Base-by-base conservation (phyloP, 1,139 yeast genomes). In the Candida tropicalis region DNA sequence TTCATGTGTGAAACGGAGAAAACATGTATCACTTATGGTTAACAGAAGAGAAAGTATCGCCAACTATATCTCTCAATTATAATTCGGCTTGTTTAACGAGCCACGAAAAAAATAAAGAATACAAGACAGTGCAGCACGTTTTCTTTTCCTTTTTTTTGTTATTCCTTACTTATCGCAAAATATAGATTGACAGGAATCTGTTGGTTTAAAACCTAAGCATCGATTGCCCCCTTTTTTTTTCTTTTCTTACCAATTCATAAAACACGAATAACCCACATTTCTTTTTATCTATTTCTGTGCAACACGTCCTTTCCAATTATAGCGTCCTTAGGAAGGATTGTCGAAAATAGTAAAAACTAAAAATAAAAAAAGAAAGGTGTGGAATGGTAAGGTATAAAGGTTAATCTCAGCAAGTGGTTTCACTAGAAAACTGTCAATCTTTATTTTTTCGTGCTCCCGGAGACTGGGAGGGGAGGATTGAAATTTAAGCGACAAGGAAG, bases 341-440 rank as follows among this genome's bases (percentile, higher is more conserved):
- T 17, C 36, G 25, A 22, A 12, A 12, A 16, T 31, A 31, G 34
- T 28, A 20, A 25, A 25, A 11, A 25, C n/a, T 15, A n/a, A 27
- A 27, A 27, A 27, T 5, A 28, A 15, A 12, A 31, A 18, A 17
- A 31, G 24, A 4, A 18, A 4, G 18, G 15, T 17, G n/a, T 13
- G 22, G 12, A 20, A 33, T 4, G 12, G 24, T 10, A 31, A 11
- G 12, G n/a, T 17, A 31, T 11, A 15, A 18, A 11, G 22, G 34
- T 18, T 16, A 31, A 31, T 31, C 34, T 31, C 17, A 6, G 23
- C 5, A 11, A 8, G 34, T 31, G 17, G 34, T 31, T 31, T 31
- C 34, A 31, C 23, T 9, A n/a, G 36, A 20, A 33, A 33, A 33
- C 36, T 33, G 36, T 33, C 36, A 33, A 33, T 33, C 36, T 20